Evolutionary conservation across 345 rosid genomes (phyloP), one percentile per base, ranked within the genome.

Genomic region (Kernera saxatilis): DNA sequence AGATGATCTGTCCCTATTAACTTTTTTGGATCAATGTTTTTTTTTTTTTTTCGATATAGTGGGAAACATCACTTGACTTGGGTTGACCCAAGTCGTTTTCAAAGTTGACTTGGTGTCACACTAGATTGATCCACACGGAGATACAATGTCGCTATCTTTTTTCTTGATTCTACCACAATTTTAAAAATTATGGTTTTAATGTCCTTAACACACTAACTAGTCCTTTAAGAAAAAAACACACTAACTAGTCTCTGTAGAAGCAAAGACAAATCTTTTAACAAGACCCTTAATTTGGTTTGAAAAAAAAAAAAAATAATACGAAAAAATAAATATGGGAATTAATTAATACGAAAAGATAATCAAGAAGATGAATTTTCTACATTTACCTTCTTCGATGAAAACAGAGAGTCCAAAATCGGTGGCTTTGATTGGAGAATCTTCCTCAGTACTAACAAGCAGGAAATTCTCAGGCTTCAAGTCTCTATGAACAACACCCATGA

Each of bases 391-490:
- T 74, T 94, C 96, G 12, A 94, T 89, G 88, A 86, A 91, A 59
- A 91, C 88, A 48, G 99, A 91, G 78, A 88, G 84, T 19, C 96
- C 97, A 80, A 94, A 94, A 68, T 88, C 96, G 0, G 85, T 89
- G 17, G 91, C 95, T 80, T 94, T 94, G 14, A 94, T 64, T 0
- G 79, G 81, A 48, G 95, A 82, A 14, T 78, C 74, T 4, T 84
- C 79, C 3, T 75, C 85, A 10, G 60, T 76, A 77, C 75, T 84
- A 67, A 76, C 82, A 44, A 94, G 70, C 83, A 94, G 79, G 85
- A 94, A 89, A 74, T 94, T 91, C 86, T 94, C 97, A 10, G 99
- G 99, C 87, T 94, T 94, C 73, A 93, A 75, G 71, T 93, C 96
- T 50, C 93, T 81, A 44, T 93, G 98, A 76, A 89, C 82, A 64